Conservation (phyloP, 257 asterid genomes). For the Forsythia viridissima region DNA sequence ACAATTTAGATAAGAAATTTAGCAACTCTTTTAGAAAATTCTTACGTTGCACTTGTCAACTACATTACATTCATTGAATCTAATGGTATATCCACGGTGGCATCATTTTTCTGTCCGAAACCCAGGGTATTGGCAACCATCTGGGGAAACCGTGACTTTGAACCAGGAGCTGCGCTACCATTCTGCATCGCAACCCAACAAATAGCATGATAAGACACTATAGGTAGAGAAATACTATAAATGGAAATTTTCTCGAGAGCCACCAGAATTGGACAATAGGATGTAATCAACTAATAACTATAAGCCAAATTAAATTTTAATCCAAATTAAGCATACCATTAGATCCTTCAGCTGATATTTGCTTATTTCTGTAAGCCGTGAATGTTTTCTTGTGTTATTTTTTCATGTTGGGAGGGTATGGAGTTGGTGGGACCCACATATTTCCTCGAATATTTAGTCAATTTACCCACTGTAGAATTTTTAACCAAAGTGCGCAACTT, state of each 20-base stretch:
- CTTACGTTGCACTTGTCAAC: conserved; percentile 6
- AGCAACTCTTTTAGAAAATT: conserved; percentile 12
- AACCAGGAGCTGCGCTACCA: conserved; percentile 52
- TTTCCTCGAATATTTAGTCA: background rate
- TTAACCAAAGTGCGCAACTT: background rate
- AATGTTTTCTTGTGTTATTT: background rate
- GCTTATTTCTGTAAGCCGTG: background rate
- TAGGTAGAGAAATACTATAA: background rate
- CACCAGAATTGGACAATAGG: background rate
- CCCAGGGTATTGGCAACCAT: conserved; percentile 85
- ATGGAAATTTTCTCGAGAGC: conserved; percentile 11
- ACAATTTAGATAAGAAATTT: conserved; percentile 13
- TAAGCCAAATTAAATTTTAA: background rate
- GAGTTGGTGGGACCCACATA: background rate
- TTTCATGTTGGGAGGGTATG: background rate
- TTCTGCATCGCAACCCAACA: conserved; percentile 53
- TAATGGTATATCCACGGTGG: conserved; percentile 89
- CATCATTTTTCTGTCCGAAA: conserved; percentile 94
- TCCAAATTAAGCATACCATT: background rate
- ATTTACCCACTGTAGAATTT: background rate
- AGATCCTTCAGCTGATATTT: background rate
- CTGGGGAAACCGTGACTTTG: conserved; percentile 81
- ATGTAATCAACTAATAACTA: background rate
- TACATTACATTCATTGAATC: conserved; percentile 69
- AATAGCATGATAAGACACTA: background rate